Base-by-base conservation (phyloP, 108 stramenopile species). In the Pelagomonas calceolata region DNA sequence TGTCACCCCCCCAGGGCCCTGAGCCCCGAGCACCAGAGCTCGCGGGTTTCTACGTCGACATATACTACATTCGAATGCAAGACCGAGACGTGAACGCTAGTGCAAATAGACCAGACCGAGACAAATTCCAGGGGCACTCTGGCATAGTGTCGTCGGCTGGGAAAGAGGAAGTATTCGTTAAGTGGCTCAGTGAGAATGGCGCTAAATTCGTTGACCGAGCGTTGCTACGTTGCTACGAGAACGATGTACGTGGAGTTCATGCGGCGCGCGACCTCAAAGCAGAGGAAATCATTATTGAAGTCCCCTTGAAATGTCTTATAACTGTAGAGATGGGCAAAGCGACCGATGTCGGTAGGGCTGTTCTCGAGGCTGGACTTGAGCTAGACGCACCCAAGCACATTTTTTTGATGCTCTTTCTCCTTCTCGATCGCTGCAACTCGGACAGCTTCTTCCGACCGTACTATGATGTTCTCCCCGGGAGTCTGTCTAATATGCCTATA, bases 301-400 rank as follows among this genome's bases (percentile, higher is more conserved):
- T 95, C 34, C 95, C 95, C 31, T 79, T 90, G 12, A 81, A 81
- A 68, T 98, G 95, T 71, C 84, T 99, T 34, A 96, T 99, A 71
- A 99, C 99, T 3, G 99, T 98, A 5, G 97, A 99, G 89, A 98
- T 98, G 97, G 99, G 99, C 39, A 95, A 97, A 68, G 75, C 65
- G 7, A 72, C 81, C 4, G 77, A 75, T 4, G 78, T 78, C 21
- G 51, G 45, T 5, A 85, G 88, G 34, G 73, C 79, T 36, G 90
- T 97, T 46, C 65, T 92, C 7, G 46, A 77, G 10, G 71, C 79
- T 21, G 87, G 92, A 31, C 66, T 97, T 16, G 92, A 93, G 70
- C 73, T 99, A 64, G 96, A 97, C 80, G 97, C 99, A 16, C 95
- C 97, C 67, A 99, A 99, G 80, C 97, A 99, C 79, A 93, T 97